Percentiles rank a stretch among this genome's conserved stretches.
These are phyloP conservation scores for Xylaria hypoxylon DNA, from an alignment of 2,329 filamentous ascomycete genomes.

Conservation along the genomic window DNA sequence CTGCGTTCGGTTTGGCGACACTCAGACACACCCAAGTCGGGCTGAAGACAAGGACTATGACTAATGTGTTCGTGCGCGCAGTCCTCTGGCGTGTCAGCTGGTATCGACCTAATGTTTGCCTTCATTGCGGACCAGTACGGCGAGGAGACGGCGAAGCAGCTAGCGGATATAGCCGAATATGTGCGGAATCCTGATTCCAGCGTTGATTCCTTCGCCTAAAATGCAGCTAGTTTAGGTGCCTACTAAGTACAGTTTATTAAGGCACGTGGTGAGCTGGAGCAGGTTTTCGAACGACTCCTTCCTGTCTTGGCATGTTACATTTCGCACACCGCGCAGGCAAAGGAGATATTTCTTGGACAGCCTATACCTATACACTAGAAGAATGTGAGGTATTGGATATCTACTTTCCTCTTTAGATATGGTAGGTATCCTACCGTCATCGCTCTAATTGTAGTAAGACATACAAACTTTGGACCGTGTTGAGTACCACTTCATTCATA, in stretches of 20 bases:
- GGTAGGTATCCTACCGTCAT: slow-evolving; percentile 5
- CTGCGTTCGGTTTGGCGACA: not conserved
- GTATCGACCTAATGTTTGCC: slow-evolving; percentile 70
- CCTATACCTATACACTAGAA: slow-evolving; percentile 16
- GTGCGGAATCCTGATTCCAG: slow-evolving; percentile 62
- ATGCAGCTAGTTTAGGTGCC: not conserved
- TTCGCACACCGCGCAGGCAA: slow-evolving; percentile 7
- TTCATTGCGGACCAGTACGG: slow-evolving; percentile 68
- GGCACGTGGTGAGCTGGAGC: slow-evolving; percentile 2
- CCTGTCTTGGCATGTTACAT: slow-evolving; percentile 22
- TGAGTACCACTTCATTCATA: not conserved
- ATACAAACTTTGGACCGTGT: not conserved
- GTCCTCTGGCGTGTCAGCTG: slow-evolving; percentile 68
- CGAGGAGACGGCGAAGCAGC: slow-evolving; percentile 58
- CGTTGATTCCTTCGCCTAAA: slow-evolving; percentile 66
- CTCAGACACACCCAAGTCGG: not conserved
- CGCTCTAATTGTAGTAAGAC: not conserved
- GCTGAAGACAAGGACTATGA: not conserved
- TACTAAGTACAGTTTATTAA: not conserved
- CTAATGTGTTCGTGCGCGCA: slow-evolving; percentile 22
- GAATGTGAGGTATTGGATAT: slow-evolving; percentile 6
- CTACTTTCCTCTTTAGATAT: slow-evolving; percentile 24
- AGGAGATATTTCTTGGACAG: not conserved
- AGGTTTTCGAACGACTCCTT: slow-evolving; percentile 10
- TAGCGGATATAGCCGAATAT: slow-evolving; percentile 69